phyloP scores from a whole-genome alignment of 129 eudicot genomes.

The Lactuca saligna region DNA sequence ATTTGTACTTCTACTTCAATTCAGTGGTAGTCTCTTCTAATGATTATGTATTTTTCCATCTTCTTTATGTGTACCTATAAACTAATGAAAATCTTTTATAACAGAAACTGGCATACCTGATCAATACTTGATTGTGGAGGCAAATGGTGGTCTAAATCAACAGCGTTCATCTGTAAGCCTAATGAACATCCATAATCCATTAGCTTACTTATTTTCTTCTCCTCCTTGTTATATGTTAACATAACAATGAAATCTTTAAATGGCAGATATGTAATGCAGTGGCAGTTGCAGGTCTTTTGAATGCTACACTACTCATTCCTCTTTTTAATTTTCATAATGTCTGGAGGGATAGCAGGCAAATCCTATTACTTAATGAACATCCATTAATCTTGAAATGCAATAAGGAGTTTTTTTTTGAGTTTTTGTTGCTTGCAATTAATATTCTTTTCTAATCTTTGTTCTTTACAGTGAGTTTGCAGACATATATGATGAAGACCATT shows the following conservation, averaged over 20 bases:
- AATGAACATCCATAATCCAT: background rate
- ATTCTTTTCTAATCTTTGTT: constrained; percentile 9
- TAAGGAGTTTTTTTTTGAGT: background rate
- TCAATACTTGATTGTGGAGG: constrained; percentile 70
- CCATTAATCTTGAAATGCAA: constrained; percentile 10
- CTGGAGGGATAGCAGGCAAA: constrained; percentile 93
- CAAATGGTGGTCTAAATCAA: constrained; percentile 96
- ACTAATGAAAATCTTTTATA: constrained; percentile 2
- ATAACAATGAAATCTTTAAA: constrained; percentile 15
- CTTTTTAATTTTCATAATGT: constrained; percentile 69
- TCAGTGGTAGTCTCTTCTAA: background rate
- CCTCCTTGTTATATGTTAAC: background rate
- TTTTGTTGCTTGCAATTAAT: background rate
- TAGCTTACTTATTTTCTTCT: background rate
- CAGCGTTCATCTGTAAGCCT: constrained; percentile 86
- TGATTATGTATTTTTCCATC: background rate
- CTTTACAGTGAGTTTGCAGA: constrained; percentile 73
- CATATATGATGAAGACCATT: constrained; percentile 89
- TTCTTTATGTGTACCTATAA: constrained; percentile 14
- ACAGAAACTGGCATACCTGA: constrained; percentile 43
- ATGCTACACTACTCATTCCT: constrained; percentile 85
- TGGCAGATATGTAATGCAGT: constrained; percentile 96
- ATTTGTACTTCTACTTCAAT: constrained; percentile 12
- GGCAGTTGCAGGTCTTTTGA: constrained; percentile 82
- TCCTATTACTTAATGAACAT: constrained; percentile 1